Evolutionary conservation across 1,284 basidiomycete species (phyloP), one percentile per base, ranked within the genome.

Genomic region (Leccinum pachyderme): DNA sequence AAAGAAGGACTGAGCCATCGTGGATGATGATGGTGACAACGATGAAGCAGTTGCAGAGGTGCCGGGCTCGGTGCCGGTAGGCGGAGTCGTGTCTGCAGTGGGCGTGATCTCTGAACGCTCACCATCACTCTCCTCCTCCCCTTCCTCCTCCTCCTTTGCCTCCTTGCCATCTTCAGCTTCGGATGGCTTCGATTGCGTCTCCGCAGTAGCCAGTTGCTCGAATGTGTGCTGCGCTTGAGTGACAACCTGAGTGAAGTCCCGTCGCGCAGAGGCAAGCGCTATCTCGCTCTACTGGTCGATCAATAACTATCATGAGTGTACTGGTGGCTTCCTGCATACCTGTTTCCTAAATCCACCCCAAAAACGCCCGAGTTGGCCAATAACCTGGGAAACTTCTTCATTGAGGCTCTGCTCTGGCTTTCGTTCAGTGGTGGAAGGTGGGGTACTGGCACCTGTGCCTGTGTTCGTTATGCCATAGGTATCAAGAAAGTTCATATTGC

Each of bases 281-380:
- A 73, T 80, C 69, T 90, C 89, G 64, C 90, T 89, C 93, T 95
- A 59, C 44, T 44, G 56, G 5, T 9, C 56, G 49, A 24, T 49
- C 37, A 47, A 28, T 51, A 53, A n/a, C n/a, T n/a, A n/a, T 39
- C 29, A 29, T 47, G 44, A 44, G 37, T 27, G 47, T 24, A 44
- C 51, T 33, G 35, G 28, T 41, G 47, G 43, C n/a, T 39, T 47
- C 22, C 11, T 53, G 64, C 85, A 63, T 62, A 87, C 93, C 84
- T 93, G 91, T 71, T 89, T 90, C 75, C 85, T 83, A 66, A 95
- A 89, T 15, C 90, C 89, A 47, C 93, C 92, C 93, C 93, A 96
- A 69, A 93, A 87, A 54, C 83, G 79, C 37, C 86, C 87, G n/a
- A 95, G 75, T 63, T 89, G 86, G 22, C 89, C 89, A 50, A 95